Base-by-base conservation (phyloP, 2,329 filamentous ascomycete genomes). In the Clonostachys chloroleuca region DNA sequence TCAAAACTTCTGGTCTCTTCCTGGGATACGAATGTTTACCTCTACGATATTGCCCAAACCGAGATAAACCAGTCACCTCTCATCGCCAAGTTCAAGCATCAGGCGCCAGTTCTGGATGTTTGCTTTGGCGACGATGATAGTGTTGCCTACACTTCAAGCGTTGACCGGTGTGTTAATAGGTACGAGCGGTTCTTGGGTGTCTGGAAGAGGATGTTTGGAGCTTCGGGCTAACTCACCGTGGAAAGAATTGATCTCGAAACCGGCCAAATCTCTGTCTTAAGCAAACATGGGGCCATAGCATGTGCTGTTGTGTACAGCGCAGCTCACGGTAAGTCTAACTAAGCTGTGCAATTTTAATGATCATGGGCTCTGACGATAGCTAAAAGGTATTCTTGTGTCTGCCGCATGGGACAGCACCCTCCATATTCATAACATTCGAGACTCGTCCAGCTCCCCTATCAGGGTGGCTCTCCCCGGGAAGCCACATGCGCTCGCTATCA, bases 321-420 rank as follows among this genome's bases (percentile, higher is more conserved):
- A 51, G 75, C 87, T 52, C 83, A 92, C 63, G 82, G 82, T 82
- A 58, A 59, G 76, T 62, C 20, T n/a, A 40, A 7, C 33, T 12
- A 12, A 12, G 8, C 8, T 43, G 10, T 5, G 14, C n/a, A 20
- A 24, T 18, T 18, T n/a, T n/a, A 8, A 7, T 5, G 12, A 39
- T 5, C 12, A 40, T 44, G 14, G 37, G 14, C 24, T 13, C 42
- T 34, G n/a, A 30, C 47, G 45, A 13, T 8, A 6, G 18, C 14
- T n/a, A 7, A 10, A 53, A 84, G 81, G 80, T 43, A 74, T 96
- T 52, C 79, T 99, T 49, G 77, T 97, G 54, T 96, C 91, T 47
- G 88, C 89, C 45, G 95, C 92, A 6, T 99, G 94, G 94, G 92
- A 99, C 67, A 84, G 80, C 51, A 96, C 89, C 7, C 77, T 99